Evolutionary conservation across 805 yeast species (phyloP).

Genomic region (Ogataea wickerhamii): DNA sequence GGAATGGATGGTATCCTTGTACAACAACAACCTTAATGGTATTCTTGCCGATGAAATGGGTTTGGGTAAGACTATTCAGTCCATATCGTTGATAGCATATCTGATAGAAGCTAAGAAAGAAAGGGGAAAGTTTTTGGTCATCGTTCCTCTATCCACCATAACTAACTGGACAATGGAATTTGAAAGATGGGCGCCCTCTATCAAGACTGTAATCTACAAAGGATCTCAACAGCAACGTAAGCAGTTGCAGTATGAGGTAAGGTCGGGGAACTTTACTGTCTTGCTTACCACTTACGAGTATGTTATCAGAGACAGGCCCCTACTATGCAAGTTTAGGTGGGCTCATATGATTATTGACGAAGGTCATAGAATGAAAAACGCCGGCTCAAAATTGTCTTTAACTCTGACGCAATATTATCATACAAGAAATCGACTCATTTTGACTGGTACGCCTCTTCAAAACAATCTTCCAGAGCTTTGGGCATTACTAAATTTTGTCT

Average conservation of each 20-base stretch:
- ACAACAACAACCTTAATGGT: conserved; percentile 59
- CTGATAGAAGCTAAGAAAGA: conserved; percentile 63
- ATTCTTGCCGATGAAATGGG: conserved; percentile 69
- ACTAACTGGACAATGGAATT: conserved; percentile 85
- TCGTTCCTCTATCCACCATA: conserved; percentile 79
- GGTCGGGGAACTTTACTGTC: conserved; percentile 70
- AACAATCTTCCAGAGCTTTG: conserved; percentile 82
- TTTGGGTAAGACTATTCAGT: conserved; percentile 66
- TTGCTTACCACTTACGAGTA: conserved; percentile 79
- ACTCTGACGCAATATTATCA: conserved; percentile 70
- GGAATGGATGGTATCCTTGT: conserved; percentile 65
- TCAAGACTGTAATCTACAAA: conserved; percentile 68
- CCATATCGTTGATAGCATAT: conserved; percentile 73
- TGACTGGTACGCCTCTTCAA: conserved; percentile 87
- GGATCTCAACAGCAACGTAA: conserved; percentile 75
- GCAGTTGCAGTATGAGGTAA: conserved; percentile 57
- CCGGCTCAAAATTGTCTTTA: conserved; percentile 66
- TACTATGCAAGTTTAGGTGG: conserved; percentile 66
- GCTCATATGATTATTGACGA: conserved; percentile 89
- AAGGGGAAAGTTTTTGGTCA: conserved; percentile 69
- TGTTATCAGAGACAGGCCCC: conserved; percentile 70
- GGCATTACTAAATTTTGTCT: conserved; percentile 78
- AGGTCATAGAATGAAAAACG: conserved; percentile 86
- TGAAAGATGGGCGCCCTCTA: conserved; percentile 84
- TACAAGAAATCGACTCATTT: conserved; percentile 72